Percentiles rank a stretch among this genome's conserved stretches.
Evolutionary conservation across 306 rosid species (phyloP).

Genomic region (Astragalus glycyphyllos): DNA sequence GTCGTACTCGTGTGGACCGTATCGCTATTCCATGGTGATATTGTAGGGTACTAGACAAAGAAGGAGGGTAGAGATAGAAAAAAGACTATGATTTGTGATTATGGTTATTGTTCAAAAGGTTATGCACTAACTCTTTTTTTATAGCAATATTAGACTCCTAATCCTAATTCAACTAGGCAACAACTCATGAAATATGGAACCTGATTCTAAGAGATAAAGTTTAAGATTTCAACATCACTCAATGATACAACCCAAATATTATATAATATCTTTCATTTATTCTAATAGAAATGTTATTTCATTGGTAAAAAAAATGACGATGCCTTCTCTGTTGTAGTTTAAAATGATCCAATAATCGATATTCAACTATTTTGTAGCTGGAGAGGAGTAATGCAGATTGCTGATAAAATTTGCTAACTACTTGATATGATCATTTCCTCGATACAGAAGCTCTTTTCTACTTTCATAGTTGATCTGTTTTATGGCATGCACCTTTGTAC

Average conservation of each 20-base stretch:
- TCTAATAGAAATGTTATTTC: conserved; percentile 6
- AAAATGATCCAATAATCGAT: conserved; percentile 18
- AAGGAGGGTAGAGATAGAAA: background rate
- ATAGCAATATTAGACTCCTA: background rate
- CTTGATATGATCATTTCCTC: conserved; percentile 26
- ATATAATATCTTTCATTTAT: conserved; percentile 1
- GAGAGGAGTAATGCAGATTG: conserved; percentile 11
- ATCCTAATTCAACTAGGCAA: background rate
- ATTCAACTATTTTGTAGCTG: conserved; percentile 12
- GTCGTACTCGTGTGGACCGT: no score
- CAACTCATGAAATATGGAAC: background rate
- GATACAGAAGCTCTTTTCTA: conserved; percentile 9
- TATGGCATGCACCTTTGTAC: conserved; percentile 4
- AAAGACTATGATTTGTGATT: background rate
- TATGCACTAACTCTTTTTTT: background rate
- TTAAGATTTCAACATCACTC: background rate
- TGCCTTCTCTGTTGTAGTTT: background rate
- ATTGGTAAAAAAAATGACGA: background rate
- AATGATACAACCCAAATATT: background rate
- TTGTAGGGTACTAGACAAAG: background rate
- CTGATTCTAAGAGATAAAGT: background rate
- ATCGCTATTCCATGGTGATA: background rate
- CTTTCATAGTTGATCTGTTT: conserved; percentile 34
- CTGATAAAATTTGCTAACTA: conserved; percentile 18
- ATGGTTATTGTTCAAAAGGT: background rate